Percentiles rank a stretch among this genome's conserved stretches.
These are phyloP conservation scores for Aquilaria agallochum DNA, from an alignment of 441 rosid species.

Conservation along the genomic window DNA sequence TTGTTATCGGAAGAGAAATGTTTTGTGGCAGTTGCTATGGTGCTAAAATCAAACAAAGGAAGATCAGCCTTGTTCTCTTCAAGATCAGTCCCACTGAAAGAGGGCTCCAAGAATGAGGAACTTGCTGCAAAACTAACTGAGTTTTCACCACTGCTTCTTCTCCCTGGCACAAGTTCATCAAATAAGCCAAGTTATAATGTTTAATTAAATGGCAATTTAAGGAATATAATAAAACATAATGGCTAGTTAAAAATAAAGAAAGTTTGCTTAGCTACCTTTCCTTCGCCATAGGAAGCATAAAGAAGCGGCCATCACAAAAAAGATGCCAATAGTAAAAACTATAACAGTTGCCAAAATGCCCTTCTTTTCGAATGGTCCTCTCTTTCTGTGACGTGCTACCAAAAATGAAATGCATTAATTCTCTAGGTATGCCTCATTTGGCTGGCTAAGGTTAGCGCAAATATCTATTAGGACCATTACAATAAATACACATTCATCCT, in stretches of 20 bases:
- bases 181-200: not conserved
- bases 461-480: not conserved
- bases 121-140: slow-evolving; percentile 7
- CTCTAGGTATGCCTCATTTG: no score
- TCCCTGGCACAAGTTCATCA: not conserved
- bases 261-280: slow-evolving; percentile 5
- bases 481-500: not conserved
- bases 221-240: not conserved
- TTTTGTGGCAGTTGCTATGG: slow-evolving; percentile 31
- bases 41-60: slow-evolving; percentile 33
- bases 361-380: slow-evolving; percentile 24
- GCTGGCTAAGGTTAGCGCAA: no score
- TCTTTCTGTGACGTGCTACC: slow-evolving; percentile 26
- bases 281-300: slow-evolving; percentile 19
- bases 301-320: slow-evolving; percentile 11
- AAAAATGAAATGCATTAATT: not conserved
- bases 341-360: slow-evolving; percentile 7
- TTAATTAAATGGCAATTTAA: not conserved
- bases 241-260: not conserved
- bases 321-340: slow-evolving; percentile 9
- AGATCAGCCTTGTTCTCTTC: slow-evolving; percentile 30
- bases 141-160: slow-evolving; percentile 4
- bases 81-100: slow-evolving; percentile 18
- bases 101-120: slow-evolving; percentile 22
- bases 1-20: slow-evolving; percentile 33